phyloP scores from a whole-genome alignment of 2,329 filamentous ascomycete genomes.

The Fusarium nodosum region DNA sequence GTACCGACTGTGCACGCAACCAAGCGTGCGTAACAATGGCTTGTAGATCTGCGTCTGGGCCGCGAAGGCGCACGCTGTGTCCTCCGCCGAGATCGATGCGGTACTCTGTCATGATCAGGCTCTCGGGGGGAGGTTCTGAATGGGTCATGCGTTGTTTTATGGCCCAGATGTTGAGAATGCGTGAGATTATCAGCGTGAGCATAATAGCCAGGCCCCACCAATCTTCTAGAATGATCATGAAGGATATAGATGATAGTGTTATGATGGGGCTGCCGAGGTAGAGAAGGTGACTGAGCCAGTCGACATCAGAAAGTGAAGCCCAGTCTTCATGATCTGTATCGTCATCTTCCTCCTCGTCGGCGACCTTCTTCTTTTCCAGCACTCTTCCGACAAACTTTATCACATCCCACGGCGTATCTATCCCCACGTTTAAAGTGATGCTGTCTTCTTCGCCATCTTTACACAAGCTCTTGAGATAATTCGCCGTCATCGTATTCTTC shows the following conservation, averaged over 20 bases:
- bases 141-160: conserved; percentile 64
- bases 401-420: conserved; percentile 42
- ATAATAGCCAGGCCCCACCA: conserved; percentile 66
- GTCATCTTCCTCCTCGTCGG: conserved; percentile 29
- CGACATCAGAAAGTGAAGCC: conserved; percentile 53
- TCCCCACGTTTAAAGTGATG: conserved; percentile 51
- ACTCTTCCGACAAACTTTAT: conserved; percentile 37
- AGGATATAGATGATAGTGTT: conserved; percentile 59
- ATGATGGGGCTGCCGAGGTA: conserved; percentile 64
- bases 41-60: conserved; percentile 68
- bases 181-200: conserved; percentile 64
- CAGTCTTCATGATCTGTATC: conserved; percentile 43
- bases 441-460: conserved; percentile 37
- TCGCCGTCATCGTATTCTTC: conserved; percentile 66
- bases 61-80: conserved; percentile 66
- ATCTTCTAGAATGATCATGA: conserved; percentile 63
- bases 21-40: conserved; percentile 70
- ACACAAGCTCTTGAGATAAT: conserved; percentile 57
- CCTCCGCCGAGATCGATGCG: conserved; percentile 66
- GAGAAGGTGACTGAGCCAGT: conserved; percentile 63
- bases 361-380: conserved; percentile 9
- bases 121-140: conserved; percentile 6
- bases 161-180: conserved; percentile 68
- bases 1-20: conserved; percentile 65
- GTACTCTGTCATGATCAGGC: conserved; percentile 58